These are phyloP conservation scores for Phytophthora palmivora DNA, from an alignment of 352 stramenopile genomes.

Conservation along the genomic window DNA sequence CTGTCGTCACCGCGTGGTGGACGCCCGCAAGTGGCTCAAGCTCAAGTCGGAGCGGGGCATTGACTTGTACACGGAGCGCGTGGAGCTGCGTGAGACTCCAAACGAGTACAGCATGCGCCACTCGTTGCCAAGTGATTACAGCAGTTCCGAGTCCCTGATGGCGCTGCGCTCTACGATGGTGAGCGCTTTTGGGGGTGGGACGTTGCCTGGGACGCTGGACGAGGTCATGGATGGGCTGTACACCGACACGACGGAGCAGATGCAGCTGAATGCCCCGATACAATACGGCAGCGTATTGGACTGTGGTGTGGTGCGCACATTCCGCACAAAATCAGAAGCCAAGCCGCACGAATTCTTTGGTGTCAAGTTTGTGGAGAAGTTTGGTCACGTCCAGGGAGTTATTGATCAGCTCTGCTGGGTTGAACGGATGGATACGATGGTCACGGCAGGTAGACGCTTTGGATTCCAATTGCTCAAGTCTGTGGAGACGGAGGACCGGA, in stretches of 20 bases:
- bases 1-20: constrained; percentile 44
- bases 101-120: constrained; percentile 10
- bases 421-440: constrained; percentile 45
- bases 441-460: constrained; percentile 30
- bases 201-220: constrained; percentile 52
- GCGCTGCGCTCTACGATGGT: constrained; percentile 47
- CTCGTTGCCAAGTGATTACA: constrained; percentile 23
- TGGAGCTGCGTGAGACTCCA: constrained; percentile 30
- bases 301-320: constrained; percentile 58
- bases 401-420: constrained; percentile 70
- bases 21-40: constrained; percentile 45
- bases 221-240: constrained; percentile 63
- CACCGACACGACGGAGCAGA: constrained; percentile 42
- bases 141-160: constrained; percentile 18
- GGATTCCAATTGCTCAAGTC: constrained; percentile 75
- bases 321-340: constrained; percentile 34
- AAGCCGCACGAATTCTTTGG: constrained; percentile 64
- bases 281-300: constrained; percentile 57
- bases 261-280: constrained; percentile 53
- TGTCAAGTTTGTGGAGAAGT: constrained; percentile 67
- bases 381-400: constrained; percentile 29
- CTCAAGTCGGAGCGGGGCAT: constrained; percentile 54
- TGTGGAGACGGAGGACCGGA: constrained; percentile 43
- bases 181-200: constrained; percentile 61
- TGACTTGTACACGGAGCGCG: constrained; percentile 61